Base-by-base conservation (phyloP, 805 yeast species). In the Hanseniaspora osmophila region DNA sequence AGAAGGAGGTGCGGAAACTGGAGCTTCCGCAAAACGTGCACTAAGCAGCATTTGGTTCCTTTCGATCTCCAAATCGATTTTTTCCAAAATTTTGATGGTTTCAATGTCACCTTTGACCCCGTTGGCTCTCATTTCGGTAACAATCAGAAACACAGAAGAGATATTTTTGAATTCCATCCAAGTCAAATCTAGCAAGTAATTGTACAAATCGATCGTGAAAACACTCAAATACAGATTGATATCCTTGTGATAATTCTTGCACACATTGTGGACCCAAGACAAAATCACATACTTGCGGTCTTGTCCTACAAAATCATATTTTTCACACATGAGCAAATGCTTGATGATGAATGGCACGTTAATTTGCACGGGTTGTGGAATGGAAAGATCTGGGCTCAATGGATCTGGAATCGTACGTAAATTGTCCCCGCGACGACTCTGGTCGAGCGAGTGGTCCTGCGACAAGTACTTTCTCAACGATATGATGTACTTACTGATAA, bases 181-280 rank as follows among this genome's bases (percentile, higher is more conserved):
- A 4, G 58, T 48, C n/a, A 53, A 47, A 32, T 53, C 47, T 12
- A 61, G 29, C n/a, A 61, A 44, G 10, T 54, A 22, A 43, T 61
- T 61, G 49, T 61, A 61, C 42, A 61, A 56, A 30, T 54, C 61
- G 2, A 54, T 52, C 38, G 53, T 55, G 48, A 64, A 60, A 38
- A 60, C 51, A 43, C 54, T 54, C 45, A 61, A 42, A 44, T 61
- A 61, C 37, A 59, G 47, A 3, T 59, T 50, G 1, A 60, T 41
- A 37, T 60, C 60, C 5, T 50, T 40, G n/a, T 49, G 22, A 15
- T 37, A 47, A 5, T 47, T 49, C 41, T 59, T 60, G 46, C 62
- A 57, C 43, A 53, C 48, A 9, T 56, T 51, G 48, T 59, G 58
- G n/a, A 61, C 49, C 42, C 50, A 54, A 11, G 56, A 50, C 12